phyloP scores from a whole-genome alignment of 306 rosid genomes.

The Benincasa hispida region DNA sequence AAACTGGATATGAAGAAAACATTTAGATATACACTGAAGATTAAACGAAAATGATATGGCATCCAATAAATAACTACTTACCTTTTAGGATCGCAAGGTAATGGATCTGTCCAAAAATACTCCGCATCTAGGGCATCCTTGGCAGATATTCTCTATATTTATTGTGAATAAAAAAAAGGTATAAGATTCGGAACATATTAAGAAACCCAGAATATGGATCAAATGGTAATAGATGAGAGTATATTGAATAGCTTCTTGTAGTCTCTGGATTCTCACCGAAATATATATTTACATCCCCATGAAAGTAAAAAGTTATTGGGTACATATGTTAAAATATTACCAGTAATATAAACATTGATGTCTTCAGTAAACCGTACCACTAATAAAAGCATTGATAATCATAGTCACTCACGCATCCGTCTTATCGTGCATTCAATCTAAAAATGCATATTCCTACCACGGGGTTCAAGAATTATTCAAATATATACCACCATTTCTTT shows the following conservation, averaged over 20 bases:
- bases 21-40: neutral
- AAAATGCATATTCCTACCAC: neutral
- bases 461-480: neutral
- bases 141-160: conserved; percentile 30
- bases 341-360: too few species aligned
- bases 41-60: neutral
- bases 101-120: conserved; percentile 41
- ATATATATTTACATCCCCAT: neutral
- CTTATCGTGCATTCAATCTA: neutral
- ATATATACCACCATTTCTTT: too few species aligned
- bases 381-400: neutral
- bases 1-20: conserved; percentile 14
- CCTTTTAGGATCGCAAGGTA: conserved; percentile 43
- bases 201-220: neutral
- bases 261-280: neutral
- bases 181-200: neutral
- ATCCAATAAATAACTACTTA: neutral
- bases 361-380: neutral
- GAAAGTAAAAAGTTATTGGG: neutral
- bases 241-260: neutral
- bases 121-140: conserved; percentile 43
- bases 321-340: too few species aligned
- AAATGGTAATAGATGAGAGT: neutral
- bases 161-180: neutral
- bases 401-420: neutral